Conservation (phyloP, 2,329 filamentous ascomycete species). For the Neofusicoccum ribis region DNA sequence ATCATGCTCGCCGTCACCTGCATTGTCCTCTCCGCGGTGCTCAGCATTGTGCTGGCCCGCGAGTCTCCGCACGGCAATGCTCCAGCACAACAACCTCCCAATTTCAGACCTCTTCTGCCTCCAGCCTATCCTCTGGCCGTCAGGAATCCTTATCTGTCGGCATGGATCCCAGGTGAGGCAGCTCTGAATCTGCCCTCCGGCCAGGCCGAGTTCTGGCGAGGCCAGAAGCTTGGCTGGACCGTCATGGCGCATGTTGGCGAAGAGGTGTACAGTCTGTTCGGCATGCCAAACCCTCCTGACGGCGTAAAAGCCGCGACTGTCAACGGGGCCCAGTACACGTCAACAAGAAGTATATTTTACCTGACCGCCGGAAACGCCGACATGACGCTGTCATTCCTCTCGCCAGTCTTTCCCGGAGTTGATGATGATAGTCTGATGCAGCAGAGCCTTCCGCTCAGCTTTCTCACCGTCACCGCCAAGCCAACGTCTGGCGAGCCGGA, state of each 20-base stretch:
- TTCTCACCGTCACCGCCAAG: constrained; percentile 41
- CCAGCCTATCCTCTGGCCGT: constrained; percentile 48
- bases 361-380: constrained; percentile 39
- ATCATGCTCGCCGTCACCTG: constrained; percentile 10
- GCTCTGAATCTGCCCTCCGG: constrained; percentile 38
- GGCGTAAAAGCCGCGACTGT: constrained; percentile 37
- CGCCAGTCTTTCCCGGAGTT: constrained; percentile 40
- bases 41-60: constrained; percentile 13
- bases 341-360: constrained; percentile 44
- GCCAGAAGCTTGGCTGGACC: constrained; percentile 43
- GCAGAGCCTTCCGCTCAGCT: constrained; percentile 48
- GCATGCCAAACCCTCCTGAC: constrained; percentile 28
- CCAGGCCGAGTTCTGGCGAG: constrained; percentile 46
- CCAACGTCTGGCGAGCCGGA: constrained; percentile 21
- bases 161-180: constrained; percentile 46
- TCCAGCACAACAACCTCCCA: background rate
- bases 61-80: background rate
- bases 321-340: constrained; percentile 41
- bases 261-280: constrained; percentile 43
- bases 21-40: constrained; percentile 6
- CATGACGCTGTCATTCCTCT: constrained; percentile 46
- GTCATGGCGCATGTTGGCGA: constrained; percentile 44
- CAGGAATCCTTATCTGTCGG: constrained; percentile 43
- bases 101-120: constrained; percentile 33
- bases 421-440: constrained; percentile 38